Evolutionary conservation across 192 early-diverging fungal species (phyloP).

Genomic region (Phlyctochytrium arcticum): DNA sequence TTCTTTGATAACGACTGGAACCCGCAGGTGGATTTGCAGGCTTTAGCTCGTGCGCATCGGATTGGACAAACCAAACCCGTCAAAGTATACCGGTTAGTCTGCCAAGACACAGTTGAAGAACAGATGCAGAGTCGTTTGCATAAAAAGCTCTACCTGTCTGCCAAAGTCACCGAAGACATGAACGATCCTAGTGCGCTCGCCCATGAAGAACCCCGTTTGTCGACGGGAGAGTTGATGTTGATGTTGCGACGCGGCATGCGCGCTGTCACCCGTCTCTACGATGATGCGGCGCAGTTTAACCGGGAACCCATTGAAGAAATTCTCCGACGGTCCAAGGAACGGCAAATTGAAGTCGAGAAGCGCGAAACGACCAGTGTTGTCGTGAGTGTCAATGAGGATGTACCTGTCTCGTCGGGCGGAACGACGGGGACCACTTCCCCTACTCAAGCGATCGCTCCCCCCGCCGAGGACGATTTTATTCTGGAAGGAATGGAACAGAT

Average conservation of each 20-base stretch:
- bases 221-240: conserved; percentile 25
- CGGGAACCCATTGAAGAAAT: conserved; percentile 19
- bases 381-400: too few species aligned
- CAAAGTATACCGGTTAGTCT: conserved; percentile 66
- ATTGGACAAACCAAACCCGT: conserved; percentile 83
- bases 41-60: conserved; percentile 71
- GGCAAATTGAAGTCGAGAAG: conserved; percentile 18
- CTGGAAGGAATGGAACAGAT: conserved; percentile 30
- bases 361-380: too few species aligned
- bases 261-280: conserved; percentile 13
- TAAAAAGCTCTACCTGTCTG: conserved; percentile 54
- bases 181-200: conserved; percentile 7
- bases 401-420: too few species aligned
- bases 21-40: conserved; percentile 63
- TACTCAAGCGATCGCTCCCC: too few species aligned
- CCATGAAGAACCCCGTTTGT: conserved; percentile 23
- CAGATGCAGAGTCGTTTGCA: conserved; percentile 57
- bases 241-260: conserved; percentile 34
- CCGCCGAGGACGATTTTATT: conserved; percentile 18
- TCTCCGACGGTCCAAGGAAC: conserved; percentile 6
- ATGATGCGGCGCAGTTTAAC: conserved; percentile 16
- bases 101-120: conserved; percentile 71
- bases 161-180: conserved; percentile 30
- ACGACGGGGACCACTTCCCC: too few species aligned
- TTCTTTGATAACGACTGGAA: conserved; percentile 83